Evolutionary conservation across 176 grass and related monocot species (phyloP), one percentile per base, ranked within the genome.

Genomic region (Echinochloa phyllopogon): DNA sequence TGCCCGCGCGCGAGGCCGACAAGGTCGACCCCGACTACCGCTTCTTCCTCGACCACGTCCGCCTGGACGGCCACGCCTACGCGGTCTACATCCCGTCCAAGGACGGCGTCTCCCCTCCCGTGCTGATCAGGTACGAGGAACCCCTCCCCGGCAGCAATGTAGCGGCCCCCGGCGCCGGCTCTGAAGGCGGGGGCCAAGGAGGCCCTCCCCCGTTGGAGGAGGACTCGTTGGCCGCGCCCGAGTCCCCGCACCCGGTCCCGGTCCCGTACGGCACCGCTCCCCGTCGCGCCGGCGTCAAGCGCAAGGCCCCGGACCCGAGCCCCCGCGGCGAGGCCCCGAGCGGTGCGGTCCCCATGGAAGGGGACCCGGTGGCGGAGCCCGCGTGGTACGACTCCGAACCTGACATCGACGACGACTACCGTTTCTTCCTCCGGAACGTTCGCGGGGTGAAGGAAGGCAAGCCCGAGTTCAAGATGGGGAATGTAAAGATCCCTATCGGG

Each of bases 1-100:
- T 44, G 58, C 10, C 68, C 55, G 64, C 66, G 60, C 59, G 40
- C 53, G 75, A 81, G 27, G 27, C 59, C 43, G 44, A 23, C 52
- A 23, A 11, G 0, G 5, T 6, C 4, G 92, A 94, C 72, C 8
- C 29, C 20, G 82, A 91, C 4, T 94, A 82, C 69, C 25, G 39
- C 39, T 69, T 71, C 78, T 94, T 87, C 89, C 70, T 94, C 55
- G 20, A 27, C 12, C 40, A 76, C 67, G 25, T 87, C 17, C 49
- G 36, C 73, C 4, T 71, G 48, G 60, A 88, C 13, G 83, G 66
- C 50, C 41, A 77, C 13, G 37, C 62, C 18, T 89, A 89, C 76
- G 43, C 70, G 3, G 4, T 74, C 37, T 80, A 87, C 52, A 74
- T 81, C 27, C 59, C 40, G 6, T 15, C 60, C 67, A 12, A 82